Evolutionary conservation across 225 moss, liverwort and hornwort genomes (phyloP).

Genomic region (Physcomitrellopsis africana): DNA sequence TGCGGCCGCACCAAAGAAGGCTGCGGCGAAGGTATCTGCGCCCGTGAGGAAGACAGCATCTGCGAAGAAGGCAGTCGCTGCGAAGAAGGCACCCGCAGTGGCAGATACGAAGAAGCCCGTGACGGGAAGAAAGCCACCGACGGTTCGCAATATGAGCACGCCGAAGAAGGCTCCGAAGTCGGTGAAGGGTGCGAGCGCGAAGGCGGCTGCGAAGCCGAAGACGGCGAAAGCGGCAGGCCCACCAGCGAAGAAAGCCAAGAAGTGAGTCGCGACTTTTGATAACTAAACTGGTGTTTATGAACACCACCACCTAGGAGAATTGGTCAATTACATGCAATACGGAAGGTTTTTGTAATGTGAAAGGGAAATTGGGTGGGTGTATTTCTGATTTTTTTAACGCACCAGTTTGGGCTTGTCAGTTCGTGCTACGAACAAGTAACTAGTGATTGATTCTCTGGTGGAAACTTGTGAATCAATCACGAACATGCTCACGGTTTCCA

Average conservation of each 20-base stretch:
- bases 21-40: conserved; percentile 39
- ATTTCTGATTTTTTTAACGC: too few relatives aligned
- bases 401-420: too few relatives aligned
- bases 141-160: conserved; percentile 60
- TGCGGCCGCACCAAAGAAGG: conserved; percentile 42
- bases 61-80: conserved; percentile 17
- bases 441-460: too few relatives aligned
- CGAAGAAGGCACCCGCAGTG: conserved; percentile 45
- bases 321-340: neutral
- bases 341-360: too few relatives aligned
- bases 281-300: conserved; percentile 35
- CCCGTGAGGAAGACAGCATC: conserved; percentile 36
- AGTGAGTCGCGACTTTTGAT: conserved; percentile 42
- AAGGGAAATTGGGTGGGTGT: too few relatives aligned
- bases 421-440: too few relatives aligned
- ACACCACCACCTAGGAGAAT: conserved; percentile 31
- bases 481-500: too few relatives aligned
- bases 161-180: conserved; percentile 71
- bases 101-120: conserved; percentile 42
- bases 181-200: conserved; percentile 53
- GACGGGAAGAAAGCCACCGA: conserved; percentile 52
- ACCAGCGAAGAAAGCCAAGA: conserved; percentile 72
- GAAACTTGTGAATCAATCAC: too few relatives aligned
- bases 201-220: conserved; percentile 54
- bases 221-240: conserved; percentile 50